Evolutionary conservation across 2,329 filamentous ascomycete species (phyloP).

Genomic region (Botrytis deweyae): DNA sequence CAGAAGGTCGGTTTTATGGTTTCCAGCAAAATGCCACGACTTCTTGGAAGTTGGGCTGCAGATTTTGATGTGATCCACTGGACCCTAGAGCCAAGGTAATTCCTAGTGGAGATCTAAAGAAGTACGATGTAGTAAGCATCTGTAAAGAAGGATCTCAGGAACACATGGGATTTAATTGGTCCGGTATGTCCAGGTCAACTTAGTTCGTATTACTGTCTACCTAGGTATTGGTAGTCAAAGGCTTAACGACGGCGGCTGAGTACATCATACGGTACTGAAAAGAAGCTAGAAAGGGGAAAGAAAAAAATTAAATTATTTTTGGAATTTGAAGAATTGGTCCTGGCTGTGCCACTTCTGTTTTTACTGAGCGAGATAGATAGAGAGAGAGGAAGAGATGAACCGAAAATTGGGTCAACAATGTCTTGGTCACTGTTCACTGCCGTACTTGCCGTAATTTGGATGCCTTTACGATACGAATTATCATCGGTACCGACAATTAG

Average conservation of each 20-base stretch:
- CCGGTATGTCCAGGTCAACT: neutral
- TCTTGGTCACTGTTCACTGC: slow-evolving; percentile 13
- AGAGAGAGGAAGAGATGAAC: neutral
- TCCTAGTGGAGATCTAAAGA: slow-evolving; percentile 4
- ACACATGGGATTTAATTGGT: slow-evolving; percentile 1
- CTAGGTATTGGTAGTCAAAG: neutral
- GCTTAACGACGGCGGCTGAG: slow-evolving; percentile 6
- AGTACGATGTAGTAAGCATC: slow-evolving; percentile 1
- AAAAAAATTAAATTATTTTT: neutral
- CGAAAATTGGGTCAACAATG: neutral
- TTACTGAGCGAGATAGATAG: neutral
- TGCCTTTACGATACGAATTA: neutral
- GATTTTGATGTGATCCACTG: slow-evolving; percentile 7
- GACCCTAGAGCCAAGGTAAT: slow-evolving; percentile 1
- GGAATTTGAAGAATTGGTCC: neutral
- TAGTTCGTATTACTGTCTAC: neutral
- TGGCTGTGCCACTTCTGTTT: neutral
- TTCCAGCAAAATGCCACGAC: slow-evolving; percentile 15
- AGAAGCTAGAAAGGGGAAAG: slow-evolving; percentile 4
- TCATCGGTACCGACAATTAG: neutral
- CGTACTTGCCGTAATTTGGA: slow-evolving; percentile 1
- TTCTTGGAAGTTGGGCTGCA: neutral
- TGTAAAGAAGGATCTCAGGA: slow-evolving; percentile 5
- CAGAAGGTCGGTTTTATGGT: slow-evolving; percentile 3
- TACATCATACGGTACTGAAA: slow-evolving; percentile 2